These are phyloP conservation scores for Rhizopus stolonifer DNA, from an alignment of 371 early-diverging fungal species.

Conservation along the genomic window DNA sequence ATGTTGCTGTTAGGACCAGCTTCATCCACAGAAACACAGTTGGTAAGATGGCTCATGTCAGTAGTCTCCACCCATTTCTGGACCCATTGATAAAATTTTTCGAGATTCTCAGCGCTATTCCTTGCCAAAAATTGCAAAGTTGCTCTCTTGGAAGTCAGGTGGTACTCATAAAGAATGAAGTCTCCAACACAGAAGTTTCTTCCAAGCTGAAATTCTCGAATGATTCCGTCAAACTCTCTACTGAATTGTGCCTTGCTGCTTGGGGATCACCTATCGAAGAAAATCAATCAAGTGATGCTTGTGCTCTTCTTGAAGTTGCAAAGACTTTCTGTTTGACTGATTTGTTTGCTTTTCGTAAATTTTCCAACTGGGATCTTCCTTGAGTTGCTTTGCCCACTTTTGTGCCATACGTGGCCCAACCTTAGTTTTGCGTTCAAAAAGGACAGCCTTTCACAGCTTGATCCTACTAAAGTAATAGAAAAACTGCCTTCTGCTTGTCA, in stretches of 20 bases:
- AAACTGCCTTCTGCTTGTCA: slow-evolving; percentile 9
- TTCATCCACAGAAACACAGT: slow-evolving; percentile 19
- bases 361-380: slow-evolving; percentile 14
- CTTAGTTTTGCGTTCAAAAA: background rate
- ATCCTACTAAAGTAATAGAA: slow-evolving; percentile 12
- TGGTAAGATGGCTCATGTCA: slow-evolving; percentile 15
- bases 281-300: slow-evolving; percentile 10
- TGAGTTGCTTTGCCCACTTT: slow-evolving; percentile 16
- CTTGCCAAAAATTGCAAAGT: slow-evolving; percentile 1
- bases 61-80: slow-evolving; percentile 1
- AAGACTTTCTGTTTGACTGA: slow-evolving; percentile 4
- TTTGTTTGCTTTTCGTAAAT: slow-evolving; percentile 20
- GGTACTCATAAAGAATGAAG: slow-evolving; percentile 13
- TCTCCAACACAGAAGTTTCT: slow-evolving; percentile 6
- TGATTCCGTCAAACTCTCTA: slow-evolving; percentile 4
- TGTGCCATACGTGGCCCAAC: slow-evolving; percentile 10
- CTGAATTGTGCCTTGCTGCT: slow-evolving; percentile 6
- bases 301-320: slow-evolving; percentile 13
- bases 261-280: slow-evolving; percentile 13
- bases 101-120: slow-evolving; percentile 1
- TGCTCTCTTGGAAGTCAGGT: slow-evolving; percentile 8
- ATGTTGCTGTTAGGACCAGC: slow-evolving; percentile 17
- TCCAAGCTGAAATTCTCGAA: slow-evolving; percentile 10
- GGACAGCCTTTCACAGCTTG: slow-evolving; percentile 11
- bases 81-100: slow-evolving; percentile 2